A percentile compares a stretch with the other conserved stretches of the same genome.
phyloP scores from a whole-genome alignment of 345 rosid species.

The Arabis hirsuta region DNA sequence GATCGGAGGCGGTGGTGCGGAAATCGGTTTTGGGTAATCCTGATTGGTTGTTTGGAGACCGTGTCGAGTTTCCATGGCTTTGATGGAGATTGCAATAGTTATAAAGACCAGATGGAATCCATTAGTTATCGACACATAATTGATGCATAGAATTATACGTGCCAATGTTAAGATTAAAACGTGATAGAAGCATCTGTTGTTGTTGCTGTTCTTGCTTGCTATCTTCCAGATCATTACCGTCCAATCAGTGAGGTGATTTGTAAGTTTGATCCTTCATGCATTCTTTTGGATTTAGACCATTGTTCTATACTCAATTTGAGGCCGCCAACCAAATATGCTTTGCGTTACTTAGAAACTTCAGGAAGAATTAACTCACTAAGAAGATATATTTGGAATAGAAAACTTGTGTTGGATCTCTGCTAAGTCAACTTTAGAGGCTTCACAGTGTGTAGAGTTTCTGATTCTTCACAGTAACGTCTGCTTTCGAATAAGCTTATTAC shows the following conservation, averaged over 20 bases:
- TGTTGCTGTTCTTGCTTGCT: slow-evolving; percentile 78
- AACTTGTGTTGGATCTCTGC: slow-evolving; percentile 93
- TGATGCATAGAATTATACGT: too few relatives aligned
- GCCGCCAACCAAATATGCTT: slow-evolving; percentile 74
- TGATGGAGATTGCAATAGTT: slow-evolving; percentile 27
- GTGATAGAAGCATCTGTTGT: slow-evolving; percentile 89
- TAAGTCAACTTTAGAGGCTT: slow-evolving; percentile 89
- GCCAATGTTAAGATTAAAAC: too few relatives aligned
- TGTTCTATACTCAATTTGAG: slow-evolving; percentile 52
- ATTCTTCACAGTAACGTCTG: slow-evolving; percentile 98
- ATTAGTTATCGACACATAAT: too few relatives aligned
- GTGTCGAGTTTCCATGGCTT: slow-evolving; percentile 36
- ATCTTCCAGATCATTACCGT: slow-evolving; percentile 75
- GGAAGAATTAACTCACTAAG: slow-evolving; percentile 80
- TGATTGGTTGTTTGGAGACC: slow-evolving; percentile 17
- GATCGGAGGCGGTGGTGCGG: slow-evolving; percentile 68
- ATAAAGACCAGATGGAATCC: too few relatives aligned
- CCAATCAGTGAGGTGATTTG: slow-evolving; percentile 68
- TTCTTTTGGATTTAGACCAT: slow-evolving; percentile 15
- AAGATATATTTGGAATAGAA: slow-evolving; percentile 75
- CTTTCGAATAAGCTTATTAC: slow-evolving; percentile 90
- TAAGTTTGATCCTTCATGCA: background rate
- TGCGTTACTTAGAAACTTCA: slow-evolving; percentile 49
- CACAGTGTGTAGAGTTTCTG: slow-evolving; percentile 78
- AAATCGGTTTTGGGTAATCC: slow-evolving; percentile 72